Conservation (phyloP, 139 green algal species). For the Chlorella ohadii region DNA sequence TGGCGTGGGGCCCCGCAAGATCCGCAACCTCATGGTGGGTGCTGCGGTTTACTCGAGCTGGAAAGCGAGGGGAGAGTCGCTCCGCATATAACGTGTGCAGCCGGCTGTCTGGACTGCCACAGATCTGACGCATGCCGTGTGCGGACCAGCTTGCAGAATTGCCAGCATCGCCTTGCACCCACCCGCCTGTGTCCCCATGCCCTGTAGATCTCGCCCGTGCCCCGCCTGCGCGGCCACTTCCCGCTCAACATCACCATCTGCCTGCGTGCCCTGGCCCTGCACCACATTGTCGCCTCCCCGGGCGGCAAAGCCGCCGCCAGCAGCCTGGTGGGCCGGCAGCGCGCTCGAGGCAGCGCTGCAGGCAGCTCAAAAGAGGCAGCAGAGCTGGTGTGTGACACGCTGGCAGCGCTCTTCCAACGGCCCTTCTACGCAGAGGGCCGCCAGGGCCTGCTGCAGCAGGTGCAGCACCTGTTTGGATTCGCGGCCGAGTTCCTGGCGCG, state of each 20-base stretch:
- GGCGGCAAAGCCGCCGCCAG: background rate
- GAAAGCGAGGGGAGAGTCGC: no score
- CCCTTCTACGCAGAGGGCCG: slow-evolving; percentile 29
- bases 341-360: background rate
- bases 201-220: slow-evolving; percentile 30
- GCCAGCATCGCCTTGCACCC: no score
- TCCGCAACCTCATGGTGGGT: slow-evolving; percentile 16
- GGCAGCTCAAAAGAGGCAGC: background rate
- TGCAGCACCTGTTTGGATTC: slow-evolving; percentile 47
- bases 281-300: background rate
- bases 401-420: slow-evolving; percentile 18
- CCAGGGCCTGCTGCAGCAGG: slow-evolving; percentile 33
- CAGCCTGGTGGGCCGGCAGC: background rate
- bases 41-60: no score
- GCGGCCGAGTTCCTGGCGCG: slow-evolving; percentile 28
- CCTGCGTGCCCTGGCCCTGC: slow-evolving; percentile 29
- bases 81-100: no score
- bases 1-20: background rate
- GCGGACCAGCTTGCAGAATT: no score
- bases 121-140: no score
- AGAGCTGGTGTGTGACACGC: background rate
- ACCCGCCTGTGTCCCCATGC: no score
- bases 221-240: slow-evolving; percentile 37
- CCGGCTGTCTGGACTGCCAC: no score
- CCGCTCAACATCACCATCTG: slow-evolving; percentile 25